phyloP scores from a whole-genome alignment of 73 alveolate species.

The Tetrahymena borealis region DNA sequence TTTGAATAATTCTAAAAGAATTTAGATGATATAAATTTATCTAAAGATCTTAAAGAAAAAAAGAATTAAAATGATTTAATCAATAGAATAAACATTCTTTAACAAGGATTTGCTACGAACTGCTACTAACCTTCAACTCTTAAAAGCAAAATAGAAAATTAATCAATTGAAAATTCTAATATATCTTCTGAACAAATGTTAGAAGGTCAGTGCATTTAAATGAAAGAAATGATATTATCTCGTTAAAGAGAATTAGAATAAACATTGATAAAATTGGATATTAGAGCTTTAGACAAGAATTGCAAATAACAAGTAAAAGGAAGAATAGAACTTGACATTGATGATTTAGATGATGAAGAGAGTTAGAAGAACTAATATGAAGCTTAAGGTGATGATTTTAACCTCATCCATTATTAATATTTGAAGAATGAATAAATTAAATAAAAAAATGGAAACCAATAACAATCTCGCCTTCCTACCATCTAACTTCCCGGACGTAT shows the following conservation, averaged over 20 bases:
- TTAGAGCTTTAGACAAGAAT: neutral
- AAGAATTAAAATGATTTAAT: neutral
- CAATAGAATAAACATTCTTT: neutral
- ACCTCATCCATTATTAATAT: too few species aligned
- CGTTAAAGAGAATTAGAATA: neutral
- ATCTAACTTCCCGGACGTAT: too few species aligned
- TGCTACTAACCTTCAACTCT: neutral
- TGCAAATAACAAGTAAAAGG: neutral
- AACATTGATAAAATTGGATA: neutral
- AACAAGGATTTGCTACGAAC: neutral
- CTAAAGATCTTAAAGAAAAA: neutral
- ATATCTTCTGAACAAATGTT: neutral
- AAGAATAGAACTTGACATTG: neutral
- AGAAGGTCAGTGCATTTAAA: neutral
- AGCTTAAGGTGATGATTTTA: too few species aligned
- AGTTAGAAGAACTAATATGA: too few species aligned
- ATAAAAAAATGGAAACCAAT: too few species aligned
- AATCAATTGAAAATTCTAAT: neutral
- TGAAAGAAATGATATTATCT: neutral
- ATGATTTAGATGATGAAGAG: neutral
- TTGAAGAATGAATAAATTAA: too few species aligned
- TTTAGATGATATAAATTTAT: neutral
- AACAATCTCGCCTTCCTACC: too few species aligned
- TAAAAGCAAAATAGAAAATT: neutral
- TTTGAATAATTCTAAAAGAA: neutral